These are phyloP conservation scores for Botrytis pseudocinerea DNA, from an alignment of 2,329 filamentous ascomycete species.

Conservation along the genomic window DNA sequence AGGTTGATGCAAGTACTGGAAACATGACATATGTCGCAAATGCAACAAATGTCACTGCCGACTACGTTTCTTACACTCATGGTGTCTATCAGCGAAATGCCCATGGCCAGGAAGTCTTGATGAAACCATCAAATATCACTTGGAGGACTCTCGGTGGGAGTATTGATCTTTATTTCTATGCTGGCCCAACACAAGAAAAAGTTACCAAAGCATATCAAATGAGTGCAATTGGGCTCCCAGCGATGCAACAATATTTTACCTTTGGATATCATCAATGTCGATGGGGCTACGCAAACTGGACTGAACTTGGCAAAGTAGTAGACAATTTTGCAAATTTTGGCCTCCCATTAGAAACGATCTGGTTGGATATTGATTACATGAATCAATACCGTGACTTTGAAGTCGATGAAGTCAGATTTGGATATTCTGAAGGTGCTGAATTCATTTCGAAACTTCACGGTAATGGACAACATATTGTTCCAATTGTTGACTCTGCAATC, in stretches of 20 bases:
- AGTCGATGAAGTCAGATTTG: constrained; percentile 58
- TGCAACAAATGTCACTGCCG: constrained; percentile 51
- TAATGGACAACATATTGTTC: constrained; percentile 59
- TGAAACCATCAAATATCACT: constrained; percentile 64
- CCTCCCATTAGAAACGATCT: constrained; percentile 71
- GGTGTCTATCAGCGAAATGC: constrained; percentile 77
- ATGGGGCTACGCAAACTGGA: constrained; percentile 79
- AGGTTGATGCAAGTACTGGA: constrained; percentile 50
- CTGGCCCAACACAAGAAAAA: constrained; percentile 67
- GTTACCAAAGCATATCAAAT: constrained; percentile 71
- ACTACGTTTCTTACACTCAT: constrained; percentile 69
- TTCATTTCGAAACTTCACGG: constrained; percentile 63
- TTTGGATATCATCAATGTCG: constrained; percentile 83
- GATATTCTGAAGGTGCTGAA: constrained; percentile 57
- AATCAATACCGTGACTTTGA: constrained; percentile 61
- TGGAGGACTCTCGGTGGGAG: constrained; percentile 75
- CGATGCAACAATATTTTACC: constrained; percentile 79
- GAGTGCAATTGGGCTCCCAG: constrained; percentile 67
- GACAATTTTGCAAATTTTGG: constrained; percentile 62
- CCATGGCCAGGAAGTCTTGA: constrained; percentile 72
- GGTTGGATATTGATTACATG: constrained; percentile 73
- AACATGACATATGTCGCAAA: constrained; percentile 55
- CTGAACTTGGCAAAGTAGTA: constrained; percentile 64
- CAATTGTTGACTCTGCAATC: constrained; percentile 72
- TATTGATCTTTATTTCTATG: constrained; percentile 78